A percentile compares a stretch with the other conserved stretches of the same genome.
Evolutionary conservation across 495 filamentous ascomycete species (phyloP).

Genomic region (Aspergillus steynii): DNA sequence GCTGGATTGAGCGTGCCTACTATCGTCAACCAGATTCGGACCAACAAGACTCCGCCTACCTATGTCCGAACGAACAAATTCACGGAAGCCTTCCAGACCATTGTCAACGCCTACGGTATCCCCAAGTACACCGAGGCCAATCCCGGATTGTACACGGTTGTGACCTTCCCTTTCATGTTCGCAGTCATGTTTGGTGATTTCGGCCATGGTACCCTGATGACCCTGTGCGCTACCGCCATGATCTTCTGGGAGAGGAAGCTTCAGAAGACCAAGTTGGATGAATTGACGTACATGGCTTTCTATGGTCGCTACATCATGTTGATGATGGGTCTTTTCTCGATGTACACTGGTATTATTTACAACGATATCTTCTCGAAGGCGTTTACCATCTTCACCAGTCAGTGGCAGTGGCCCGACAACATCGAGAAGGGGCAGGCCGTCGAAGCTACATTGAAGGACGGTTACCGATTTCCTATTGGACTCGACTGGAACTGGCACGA

Average conservation of each 20-base stretch:
- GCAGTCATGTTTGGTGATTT: conserved; percentile 99
- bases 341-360: conserved; percentile 97
- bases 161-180: conserved; percentile 98
- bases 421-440: conserved; percentile 62
- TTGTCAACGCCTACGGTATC: conserved; percentile 97
- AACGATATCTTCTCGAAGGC: conserved; percentile 96
- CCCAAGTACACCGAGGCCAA: conserved; percentile 97
- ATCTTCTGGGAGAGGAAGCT: conserved; percentile 93
- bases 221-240: conserved; percentile 77
- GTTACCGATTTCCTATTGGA: conserved; percentile 90
- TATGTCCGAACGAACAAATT: conserved; percentile 98
- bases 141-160: conserved; percentile 87
- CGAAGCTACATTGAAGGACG: conserved; percentile 61
- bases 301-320: conserved; percentile 98
- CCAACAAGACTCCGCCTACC: conserved; percentile 94
- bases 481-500: conserved; percentile 97
- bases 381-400: conserved; percentile 81
- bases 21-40: conserved; percentile 95
- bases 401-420: conserved; percentile 79
- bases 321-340: conserved; percentile 95
- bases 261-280: conserved; percentile 80
- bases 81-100: conserved; percentile 96
- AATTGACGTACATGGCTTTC: conserved; percentile 96
- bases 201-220: conserved; percentile 88
- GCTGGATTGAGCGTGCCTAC: conserved; percentile 93